Evolutionary conservation across 768 basidiomycete species (phyloP).

Genomic region (Boletellus sp.): DNA sequence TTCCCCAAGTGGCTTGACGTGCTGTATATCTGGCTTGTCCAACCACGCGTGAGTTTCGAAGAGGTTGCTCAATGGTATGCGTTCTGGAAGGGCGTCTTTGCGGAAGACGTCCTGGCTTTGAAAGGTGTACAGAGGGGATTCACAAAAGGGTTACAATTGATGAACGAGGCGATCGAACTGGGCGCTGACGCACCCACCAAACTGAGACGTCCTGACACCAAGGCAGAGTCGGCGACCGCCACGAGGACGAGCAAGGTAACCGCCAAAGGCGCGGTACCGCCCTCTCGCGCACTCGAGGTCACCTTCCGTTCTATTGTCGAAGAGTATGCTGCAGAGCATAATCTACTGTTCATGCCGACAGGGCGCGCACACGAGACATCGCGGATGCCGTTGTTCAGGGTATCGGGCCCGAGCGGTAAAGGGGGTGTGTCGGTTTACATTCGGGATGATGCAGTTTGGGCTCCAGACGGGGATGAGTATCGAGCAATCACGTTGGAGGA

Average conservation of each 20-base stretch:
- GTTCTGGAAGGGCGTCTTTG: conserved; percentile 81
- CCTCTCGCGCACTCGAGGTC: conserved; percentile 70
- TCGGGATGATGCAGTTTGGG: conserved; percentile 92
- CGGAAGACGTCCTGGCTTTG: conserved; percentile 63
- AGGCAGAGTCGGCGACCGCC: conserved; percentile 40
- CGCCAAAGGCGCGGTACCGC: conserved; percentile 34
- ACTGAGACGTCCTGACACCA: conserved; percentile 65
- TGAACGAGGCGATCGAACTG: conserved; percentile 90
- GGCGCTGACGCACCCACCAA: conserved; percentile 70
- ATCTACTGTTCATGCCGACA: conserved; percentile 85
- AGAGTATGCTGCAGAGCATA: conserved; percentile 79
- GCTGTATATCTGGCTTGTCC: conserved; percentile 89
- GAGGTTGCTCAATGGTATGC: conserved; percentile 93
- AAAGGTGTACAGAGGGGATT: conserved; percentile 75
- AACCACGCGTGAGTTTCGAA: conserved; percentile 81
- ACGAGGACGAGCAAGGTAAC: conserved; percentile 27
- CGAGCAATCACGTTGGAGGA: conserved; percentile 82
- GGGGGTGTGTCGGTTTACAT: conserved; percentile 89
- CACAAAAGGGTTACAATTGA: conserved; percentile 82
- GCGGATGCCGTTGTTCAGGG: conserved; percentile 85
- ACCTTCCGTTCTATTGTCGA: conserved; percentile 94
- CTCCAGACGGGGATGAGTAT: conserved; percentile 61
- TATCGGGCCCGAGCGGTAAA: conserved; percentile 79
- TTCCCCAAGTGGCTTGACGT: conserved; percentile 97
- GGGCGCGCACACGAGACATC: conserved; percentile 82